Evolutionary conservation across 2,329 filamentous ascomycete species (phyloP), one percentile per base, ranked within the genome.

Genomic region (Alternaria hordeiaustralica): DNA sequence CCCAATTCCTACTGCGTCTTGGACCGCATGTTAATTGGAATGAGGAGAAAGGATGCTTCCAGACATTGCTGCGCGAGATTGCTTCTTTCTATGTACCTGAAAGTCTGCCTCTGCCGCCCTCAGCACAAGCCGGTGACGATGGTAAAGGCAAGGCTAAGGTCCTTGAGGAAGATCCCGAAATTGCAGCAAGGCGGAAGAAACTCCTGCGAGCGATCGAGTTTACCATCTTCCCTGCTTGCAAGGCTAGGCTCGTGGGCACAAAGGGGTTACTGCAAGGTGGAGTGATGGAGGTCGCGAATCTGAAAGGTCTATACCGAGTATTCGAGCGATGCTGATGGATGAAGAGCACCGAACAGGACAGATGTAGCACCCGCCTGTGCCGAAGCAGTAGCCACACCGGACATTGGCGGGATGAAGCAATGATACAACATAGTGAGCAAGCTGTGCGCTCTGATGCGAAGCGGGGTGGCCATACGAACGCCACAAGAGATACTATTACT

Each of bases 31-130:
- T 99, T 49, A 85, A 94, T 72, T 99, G 96, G 96, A 85, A 82
- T 0, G 88, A 91, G 8, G 96, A 99, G 80, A 92, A 93, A 74
- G 84, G 84, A 20, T 99, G 96, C 74, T 98, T 99, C 70, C 88
- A 91, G 10, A 89, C 89, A 0, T 94, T 99, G 64, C 78, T 98
- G n/a, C 86, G 86, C 23, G 95, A 99, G 80, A 83, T 99, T 12
- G 95, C 96, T 1, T 88, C 88, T 0, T 97, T 97, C 75, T 97
- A 98, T 77, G 92, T 93, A 0, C 96, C 96, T 0, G 96, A 98
- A 78, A 87, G 91, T 74, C 79, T 98, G 23, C 93, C 94, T 0
- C 79, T 87, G 2, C 72, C 70, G 56, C 62, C 71, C 36, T 60
- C 61, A 10, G 73, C 76, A 5, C 36, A 64, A 8, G 36, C 55